Conservation (phyloP, 352 stramenopile species). For the Phytopythium sindhum region DNA sequence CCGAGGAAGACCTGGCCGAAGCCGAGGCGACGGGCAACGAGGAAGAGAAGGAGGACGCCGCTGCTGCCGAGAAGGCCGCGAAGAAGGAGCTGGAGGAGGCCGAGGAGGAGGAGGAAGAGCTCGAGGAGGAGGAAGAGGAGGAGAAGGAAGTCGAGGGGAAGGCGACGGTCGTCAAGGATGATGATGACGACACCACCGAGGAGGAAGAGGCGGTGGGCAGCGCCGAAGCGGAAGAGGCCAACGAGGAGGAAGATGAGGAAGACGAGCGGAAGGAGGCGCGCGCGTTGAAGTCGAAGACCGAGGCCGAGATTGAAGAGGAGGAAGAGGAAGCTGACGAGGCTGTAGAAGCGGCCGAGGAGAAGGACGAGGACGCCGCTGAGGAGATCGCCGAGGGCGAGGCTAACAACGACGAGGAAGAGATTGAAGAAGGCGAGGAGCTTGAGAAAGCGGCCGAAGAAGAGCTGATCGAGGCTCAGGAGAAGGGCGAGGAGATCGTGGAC, state of each 20-base stretch:
- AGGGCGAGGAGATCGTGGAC: slow-evolving; percentile 6
- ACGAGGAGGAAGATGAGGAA: slow-evolving; percentile 14
- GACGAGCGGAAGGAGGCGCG: slow-evolving; percentile 4
- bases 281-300: slow-evolving; percentile 2
- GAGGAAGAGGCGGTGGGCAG: not conserved
- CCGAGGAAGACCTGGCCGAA: slow-evolving; percentile 23
- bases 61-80: slow-evolving; percentile 7
- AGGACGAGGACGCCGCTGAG: slow-evolving; percentile 1
- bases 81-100: slow-evolving; percentile 13
- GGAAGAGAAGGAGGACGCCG: slow-evolving; percentile 16
- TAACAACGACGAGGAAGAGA: slow-evolving; percentile 3
- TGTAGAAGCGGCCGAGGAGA: slow-evolving; percentile 7
- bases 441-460: slow-evolving; percentile 3
- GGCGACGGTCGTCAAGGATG: not conserved
- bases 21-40: slow-evolving; percentile 17
- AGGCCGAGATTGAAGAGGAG: slow-evolving; percentile 4
- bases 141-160: not conserved
- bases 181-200: slow-evolving; percentile 7
- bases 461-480: slow-evolving; percentile 4
- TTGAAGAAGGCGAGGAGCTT: slow-evolving; percentile 6
- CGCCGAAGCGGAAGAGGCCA: slow-evolving; percentile 9
- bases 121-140: slow-evolving; percentile 9
- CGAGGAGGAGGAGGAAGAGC: slow-evolving; percentile 15
- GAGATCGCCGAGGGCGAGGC: slow-evolving; percentile 9
- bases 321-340: slow-evolving; percentile 7